These are phyloP conservation scores for Ceriops tagal DNA, from an alignment of 345 rosid genomes.

Conservation along the genomic window DNA sequence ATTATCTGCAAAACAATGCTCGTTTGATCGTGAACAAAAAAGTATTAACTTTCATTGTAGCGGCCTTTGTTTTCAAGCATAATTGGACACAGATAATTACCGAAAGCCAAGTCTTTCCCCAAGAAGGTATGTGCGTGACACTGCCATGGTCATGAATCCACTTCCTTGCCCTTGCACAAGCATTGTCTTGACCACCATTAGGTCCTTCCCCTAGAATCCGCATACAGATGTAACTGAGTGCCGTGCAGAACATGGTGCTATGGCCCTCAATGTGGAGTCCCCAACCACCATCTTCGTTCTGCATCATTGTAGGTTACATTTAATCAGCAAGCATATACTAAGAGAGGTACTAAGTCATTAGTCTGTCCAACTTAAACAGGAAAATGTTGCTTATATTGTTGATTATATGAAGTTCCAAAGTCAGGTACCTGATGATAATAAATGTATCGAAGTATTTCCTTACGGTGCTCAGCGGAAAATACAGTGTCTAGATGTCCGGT, in stretches of 20 bases:
- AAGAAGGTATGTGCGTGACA: conserved; percentile 14
- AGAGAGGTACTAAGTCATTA: too few species aligned
- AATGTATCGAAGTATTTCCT: conserved; percentile 14
- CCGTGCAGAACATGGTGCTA: conserved; percentile 21
- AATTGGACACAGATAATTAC: not conserved
- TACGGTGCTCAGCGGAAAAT: conserved; percentile 8
- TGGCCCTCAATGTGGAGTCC: conserved; percentile 21
- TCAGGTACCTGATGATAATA: too few species aligned
- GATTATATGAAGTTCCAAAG: too few species aligned
- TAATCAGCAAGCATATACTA: not conserved
- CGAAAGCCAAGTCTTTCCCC: conserved; percentile 28
- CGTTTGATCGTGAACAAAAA: not conserved
- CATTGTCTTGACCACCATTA: conserved; percentile 12
- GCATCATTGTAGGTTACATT: too few species aligned
- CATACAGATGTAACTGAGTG: conserved; percentile 14
- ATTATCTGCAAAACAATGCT: not conserved
- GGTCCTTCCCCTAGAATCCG: conserved; percentile 17
- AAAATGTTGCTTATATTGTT: too few species aligned
- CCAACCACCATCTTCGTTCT: conserved; percentile 32
- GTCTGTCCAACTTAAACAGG: too few species aligned
- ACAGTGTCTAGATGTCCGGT: conserved; percentile 20
- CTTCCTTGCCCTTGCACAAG: conserved; percentile 15
- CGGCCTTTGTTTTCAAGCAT: too few species aligned
- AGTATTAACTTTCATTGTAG: too few species aligned
- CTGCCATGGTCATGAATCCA: conserved; percentile 24